These are phyloP conservation scores for Solanum tarijense DNA, from an alignment of 257 asterid species.

Conservation along the genomic window DNA sequence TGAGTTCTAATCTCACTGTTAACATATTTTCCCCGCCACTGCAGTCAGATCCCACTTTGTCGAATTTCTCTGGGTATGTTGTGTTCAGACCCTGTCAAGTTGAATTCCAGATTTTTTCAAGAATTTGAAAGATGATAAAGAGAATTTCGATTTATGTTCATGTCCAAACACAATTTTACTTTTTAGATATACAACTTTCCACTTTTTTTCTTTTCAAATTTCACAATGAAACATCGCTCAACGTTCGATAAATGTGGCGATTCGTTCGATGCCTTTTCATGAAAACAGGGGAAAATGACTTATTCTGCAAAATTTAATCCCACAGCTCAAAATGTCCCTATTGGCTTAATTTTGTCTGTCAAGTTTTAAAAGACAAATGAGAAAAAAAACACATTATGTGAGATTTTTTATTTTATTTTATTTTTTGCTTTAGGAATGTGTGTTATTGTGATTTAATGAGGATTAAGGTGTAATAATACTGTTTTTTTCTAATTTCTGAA, in stretches of 20 bases:
- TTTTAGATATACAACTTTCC: background rate
- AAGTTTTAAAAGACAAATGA: background rate
- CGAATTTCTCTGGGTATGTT: background rate
- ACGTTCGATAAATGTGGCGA: background rate
- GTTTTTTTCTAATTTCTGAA: background rate
- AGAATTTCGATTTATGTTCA: background rate
- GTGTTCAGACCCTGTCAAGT: background rate
- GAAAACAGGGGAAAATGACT: background rate
- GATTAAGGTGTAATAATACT: background rate
- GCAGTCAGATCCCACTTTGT: fast-evolving
- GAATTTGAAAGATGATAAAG: background rate
- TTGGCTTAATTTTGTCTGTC: background rate
- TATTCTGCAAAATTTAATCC: background rate
- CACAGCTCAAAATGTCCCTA: background rate
- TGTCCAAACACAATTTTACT: background rate
- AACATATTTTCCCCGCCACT: too few species aligned
- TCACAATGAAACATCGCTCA: fast-evolving
- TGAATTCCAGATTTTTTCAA: background rate
- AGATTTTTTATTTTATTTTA: background rate
- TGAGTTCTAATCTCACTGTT: background rate
- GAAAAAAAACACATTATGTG: background rate
- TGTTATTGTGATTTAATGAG: background rate
- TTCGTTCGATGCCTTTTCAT: background rate
- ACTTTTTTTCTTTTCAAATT: background rate
- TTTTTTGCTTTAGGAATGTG: background rate